Percentiles rank a stretch among this genome's conserved stretches.
phyloP scores from a whole-genome alignment of 176 grass and related monocot species.

The Melocanna baccifera region DNA sequence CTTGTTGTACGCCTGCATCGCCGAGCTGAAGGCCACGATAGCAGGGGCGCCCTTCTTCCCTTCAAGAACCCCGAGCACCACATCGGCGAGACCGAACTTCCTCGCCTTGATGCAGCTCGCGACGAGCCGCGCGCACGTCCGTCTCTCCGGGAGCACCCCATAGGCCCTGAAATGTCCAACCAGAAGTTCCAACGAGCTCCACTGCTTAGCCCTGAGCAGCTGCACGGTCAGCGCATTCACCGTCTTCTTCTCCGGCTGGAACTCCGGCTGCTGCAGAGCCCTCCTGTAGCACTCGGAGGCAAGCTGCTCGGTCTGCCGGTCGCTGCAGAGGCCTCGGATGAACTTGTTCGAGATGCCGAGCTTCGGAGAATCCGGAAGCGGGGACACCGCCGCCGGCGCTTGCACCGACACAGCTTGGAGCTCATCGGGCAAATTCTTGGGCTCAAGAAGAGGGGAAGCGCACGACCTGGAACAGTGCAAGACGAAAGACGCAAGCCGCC shows the following conservation, averaged over 20 bases:
- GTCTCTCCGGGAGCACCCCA: constrained; percentile 56
- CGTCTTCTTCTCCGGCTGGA: constrained; percentile 61
- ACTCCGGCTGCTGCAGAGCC: constrained; percentile 57
- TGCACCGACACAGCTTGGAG: constrained; percentile 35
- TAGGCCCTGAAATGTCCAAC: constrained; percentile 49
- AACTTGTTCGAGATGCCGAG: constrained; percentile 72
- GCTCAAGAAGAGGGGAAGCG: constrained; percentile 68
- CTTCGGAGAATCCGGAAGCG: constrained; percentile 29
- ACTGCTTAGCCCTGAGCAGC: constrained; percentile 64
- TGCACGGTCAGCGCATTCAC: constrained; percentile 45
- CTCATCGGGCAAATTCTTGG: constrained; percentile 43
- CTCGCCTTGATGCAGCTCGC: constrained; percentile 58
- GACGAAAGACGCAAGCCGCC: constrained; percentile 36
- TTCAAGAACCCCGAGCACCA: constrained; percentile 48
- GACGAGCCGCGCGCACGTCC: constrained; percentile 63
- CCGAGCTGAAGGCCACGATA: constrained; percentile 47
- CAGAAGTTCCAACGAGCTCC: constrained; percentile 57
- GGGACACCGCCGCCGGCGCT: constrained; percentile 10
- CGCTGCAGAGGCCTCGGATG: constrained; percentile 58
- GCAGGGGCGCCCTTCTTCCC: constrained; percentile 50
- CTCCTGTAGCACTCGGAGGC: constrained; percentile 72
- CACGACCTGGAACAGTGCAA: constrained; percentile 59
- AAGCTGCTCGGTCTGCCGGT: constrained; percentile 69
- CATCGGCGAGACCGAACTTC: constrained; percentile 64
- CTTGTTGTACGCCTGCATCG: constrained; percentile 84